phyloP scores from a whole-genome alignment of 768 basidiomycete genomes.

The Lactifluus volemus region DNA sequence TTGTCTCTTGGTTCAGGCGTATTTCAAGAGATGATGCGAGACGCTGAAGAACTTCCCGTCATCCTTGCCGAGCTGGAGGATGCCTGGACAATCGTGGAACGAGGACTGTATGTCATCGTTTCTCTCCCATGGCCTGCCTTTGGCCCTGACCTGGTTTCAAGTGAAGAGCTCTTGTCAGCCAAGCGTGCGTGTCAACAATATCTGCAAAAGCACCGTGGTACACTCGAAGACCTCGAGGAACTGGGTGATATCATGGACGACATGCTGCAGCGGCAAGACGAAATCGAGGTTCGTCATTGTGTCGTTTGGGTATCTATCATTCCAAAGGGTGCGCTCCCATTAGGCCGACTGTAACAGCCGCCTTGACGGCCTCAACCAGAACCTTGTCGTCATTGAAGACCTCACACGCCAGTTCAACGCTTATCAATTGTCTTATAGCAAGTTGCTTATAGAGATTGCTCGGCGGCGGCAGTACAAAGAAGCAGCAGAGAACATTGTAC shows the following conservation, averaged over 20 bases:
- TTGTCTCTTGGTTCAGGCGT: background rate
- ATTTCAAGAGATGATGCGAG: slow-evolving; percentile 65
- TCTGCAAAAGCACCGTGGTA: slow-evolving; percentile 39
- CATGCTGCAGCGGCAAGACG: slow-evolving; percentile 63
- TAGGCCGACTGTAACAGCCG: slow-evolving; percentile 47
- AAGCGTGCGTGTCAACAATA: slow-evolving; percentile 38
- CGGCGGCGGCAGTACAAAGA: slow-evolving; percentile 61
- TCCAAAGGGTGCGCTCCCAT: background rate
- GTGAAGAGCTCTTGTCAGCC: slow-evolving; percentile 41
- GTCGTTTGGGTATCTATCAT: background rate
- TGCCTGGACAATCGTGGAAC: slow-evolving; percentile 42
- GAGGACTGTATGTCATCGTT: slow-evolving; percentile 42
- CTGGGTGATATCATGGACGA: slow-evolving; percentile 73
- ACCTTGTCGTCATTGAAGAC: slow-evolving; percentile 52
- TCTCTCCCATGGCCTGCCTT: background rate
- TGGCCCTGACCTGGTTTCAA: slow-evolving; percentile 24
- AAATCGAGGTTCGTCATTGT: slow-evolving; percentile 46
- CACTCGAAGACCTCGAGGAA: slow-evolving; percentile 62
- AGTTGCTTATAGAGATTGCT: slow-evolving; percentile 64
- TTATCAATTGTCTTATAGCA: slow-evolving; percentile 67
- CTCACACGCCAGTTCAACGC: slow-evolving; percentile 57
- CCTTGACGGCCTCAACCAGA: slow-evolving; percentile 48
- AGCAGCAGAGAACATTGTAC: slow-evolving; percentile 52
- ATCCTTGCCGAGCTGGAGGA: slow-evolving; percentile 70
- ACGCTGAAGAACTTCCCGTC: slow-evolving; percentile 66